These are phyloP conservation scores for Phialophora expanda DNA, from an alignment of 2,329 filamentous ascomycete species.

Conservation along the genomic window DNA sequence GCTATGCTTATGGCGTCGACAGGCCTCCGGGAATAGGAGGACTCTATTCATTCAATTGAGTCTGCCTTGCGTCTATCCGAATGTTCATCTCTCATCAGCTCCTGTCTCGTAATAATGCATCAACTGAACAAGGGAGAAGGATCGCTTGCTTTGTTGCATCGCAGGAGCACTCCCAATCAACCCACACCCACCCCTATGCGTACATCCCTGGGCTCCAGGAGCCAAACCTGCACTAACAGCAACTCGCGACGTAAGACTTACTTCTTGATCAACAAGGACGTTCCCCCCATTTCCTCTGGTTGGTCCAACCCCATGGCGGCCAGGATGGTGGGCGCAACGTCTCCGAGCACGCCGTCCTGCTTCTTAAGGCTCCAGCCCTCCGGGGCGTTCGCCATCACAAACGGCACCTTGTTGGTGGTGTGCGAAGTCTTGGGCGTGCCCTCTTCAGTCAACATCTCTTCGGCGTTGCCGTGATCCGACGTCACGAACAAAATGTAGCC, in stretches of 20 bases:
- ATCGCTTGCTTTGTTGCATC: neutral
- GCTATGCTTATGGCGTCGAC: neutral
- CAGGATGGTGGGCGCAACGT: constrained; percentile 93
- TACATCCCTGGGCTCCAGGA: neutral
- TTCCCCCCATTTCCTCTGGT: constrained; percentile 89
- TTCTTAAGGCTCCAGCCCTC: constrained; percentile 85
- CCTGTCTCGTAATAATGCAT: constrained; percentile 30
- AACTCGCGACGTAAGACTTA: constrained; percentile 32
- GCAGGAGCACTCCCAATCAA: neutral
- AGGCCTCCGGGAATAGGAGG: neutral
- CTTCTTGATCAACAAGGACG: constrained; percentile 79
- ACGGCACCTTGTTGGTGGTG: constrained; percentile 96
- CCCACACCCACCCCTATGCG: neutral
- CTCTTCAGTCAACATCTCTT: constrained; percentile 97
- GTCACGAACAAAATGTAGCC: constrained; percentile 95
- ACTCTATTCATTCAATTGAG: constrained; percentile 32
- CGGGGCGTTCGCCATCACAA: constrained; percentile 97
- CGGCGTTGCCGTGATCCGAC: constrained; percentile 94
- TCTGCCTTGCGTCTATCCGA: constrained; percentile 36
- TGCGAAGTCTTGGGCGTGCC: constrained; percentile 98
- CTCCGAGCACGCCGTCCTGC: constrained; percentile 86
- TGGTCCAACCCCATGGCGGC: constrained; percentile 88
- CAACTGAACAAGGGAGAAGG: neutral
- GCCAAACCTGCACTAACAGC: neutral
- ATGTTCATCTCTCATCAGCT: constrained; percentile 37